Evolutionary conservation across 2,329 filamentous ascomycete genomes (phyloP), one percentile per base, ranked within the genome.

Genomic region (Diaporthe sp.): DNA sequence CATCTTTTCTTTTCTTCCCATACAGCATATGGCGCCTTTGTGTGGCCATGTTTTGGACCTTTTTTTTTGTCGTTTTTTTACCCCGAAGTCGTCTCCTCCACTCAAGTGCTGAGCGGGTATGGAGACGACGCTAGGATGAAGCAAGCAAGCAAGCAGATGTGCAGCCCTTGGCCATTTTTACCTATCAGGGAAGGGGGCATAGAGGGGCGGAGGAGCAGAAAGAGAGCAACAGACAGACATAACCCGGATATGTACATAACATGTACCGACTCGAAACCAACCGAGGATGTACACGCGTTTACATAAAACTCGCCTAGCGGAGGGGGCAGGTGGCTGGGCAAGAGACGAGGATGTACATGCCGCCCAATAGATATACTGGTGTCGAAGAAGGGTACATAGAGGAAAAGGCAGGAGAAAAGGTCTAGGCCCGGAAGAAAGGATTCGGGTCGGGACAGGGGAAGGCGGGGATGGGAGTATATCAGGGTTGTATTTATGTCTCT

Each of bases 71-170:
- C 22, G 39, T 46, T 65, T 58, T 55, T 28, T 10, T 9, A 25
- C 46, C 49, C 8, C 65, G 15, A 13, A 55, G 37, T 31, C 44
- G 60, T 46, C 46, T 65, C 39, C 70, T 49, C 70, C 58, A 55
- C 71, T 73, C 71, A 73, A 73, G 71, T 73, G 71, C 71, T 73
- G 71, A 73, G 71, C 61, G 71, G 71, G 44, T 10, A 15, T 42
- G 49, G 65, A 55, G 49, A 28, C 46, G 65, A 55, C 34, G 13
- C 15, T n/a, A 57, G 34, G 71, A 44, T 19, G 37, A 62, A 58
- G 31, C 31, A 31, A 61, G 37, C 39, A 71, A 57, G 57, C 34
- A 58, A 65, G 25, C 44, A 57, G 17, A 51, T 55, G n/a, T 53
- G 65, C 44, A 42, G 65, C 65, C 65, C 65, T 55, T 42, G 46